phyloP scores from a whole-genome alignment of 2,329 filamentous ascomycete genomes.

The Xylariaceae sp. region DNA sequence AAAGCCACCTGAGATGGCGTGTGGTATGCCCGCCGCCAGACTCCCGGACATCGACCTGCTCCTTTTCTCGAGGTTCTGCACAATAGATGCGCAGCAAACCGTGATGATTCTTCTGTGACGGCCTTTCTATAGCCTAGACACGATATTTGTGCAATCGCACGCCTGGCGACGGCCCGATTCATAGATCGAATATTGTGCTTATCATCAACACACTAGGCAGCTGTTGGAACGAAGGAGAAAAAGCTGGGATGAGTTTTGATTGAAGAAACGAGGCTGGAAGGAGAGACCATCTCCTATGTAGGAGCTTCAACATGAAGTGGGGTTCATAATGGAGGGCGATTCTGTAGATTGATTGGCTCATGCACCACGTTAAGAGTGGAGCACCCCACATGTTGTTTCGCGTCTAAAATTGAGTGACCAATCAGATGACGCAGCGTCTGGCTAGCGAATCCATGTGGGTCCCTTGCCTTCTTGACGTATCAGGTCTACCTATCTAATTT shows the following conservation, averaged over 20 bases:
- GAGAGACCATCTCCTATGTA: background rate
- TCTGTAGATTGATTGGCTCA: conserved; percentile 11
- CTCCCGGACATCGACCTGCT: background rate
- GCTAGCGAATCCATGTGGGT: conserved; percentile 1
- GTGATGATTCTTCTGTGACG: conserved; percentile 2
- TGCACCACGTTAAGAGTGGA: background rate
- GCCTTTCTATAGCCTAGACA: conserved; percentile 8
- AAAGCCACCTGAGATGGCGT: conserved; percentile 3
- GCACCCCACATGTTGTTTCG: background rate
- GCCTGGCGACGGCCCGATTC: conserved; percentile 25
- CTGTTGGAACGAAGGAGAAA: background rate
- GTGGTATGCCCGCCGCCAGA: conserved; percentile 3
- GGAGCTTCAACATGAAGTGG: background rate
- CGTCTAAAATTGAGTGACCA: background rate
- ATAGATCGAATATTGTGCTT: conserved; percentile 17
- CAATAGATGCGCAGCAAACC: conserved; percentile 1
- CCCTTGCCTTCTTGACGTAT: conserved; percentile 8
- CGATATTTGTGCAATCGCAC: conserved; percentile 19
- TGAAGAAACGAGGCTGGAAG: conserved; percentile 1
- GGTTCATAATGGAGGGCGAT: background rate
- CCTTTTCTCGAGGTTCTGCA: background rate
- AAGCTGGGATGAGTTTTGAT: background rate
- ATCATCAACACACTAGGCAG: background rate
- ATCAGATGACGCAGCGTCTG: background rate
- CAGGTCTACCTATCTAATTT: conserved; percentile 18